phyloP scores from a whole-genome alignment of 2,329 filamentous ascomycete genomes.

The Eutypa lata region DNA sequence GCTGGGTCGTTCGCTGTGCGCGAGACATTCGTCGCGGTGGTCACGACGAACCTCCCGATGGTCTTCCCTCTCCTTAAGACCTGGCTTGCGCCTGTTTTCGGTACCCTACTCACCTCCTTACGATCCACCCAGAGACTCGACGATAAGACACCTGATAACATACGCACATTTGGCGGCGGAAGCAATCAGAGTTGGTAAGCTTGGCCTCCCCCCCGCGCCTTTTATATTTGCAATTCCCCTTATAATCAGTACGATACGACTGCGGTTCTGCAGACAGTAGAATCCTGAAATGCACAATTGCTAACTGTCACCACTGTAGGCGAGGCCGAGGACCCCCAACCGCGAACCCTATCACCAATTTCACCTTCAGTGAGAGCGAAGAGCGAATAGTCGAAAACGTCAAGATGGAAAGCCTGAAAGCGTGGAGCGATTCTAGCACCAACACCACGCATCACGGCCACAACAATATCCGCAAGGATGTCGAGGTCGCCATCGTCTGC shows the following conservation, averaged over 20 bases:
- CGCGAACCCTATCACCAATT: constrained; percentile 32
- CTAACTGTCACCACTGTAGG: neutral
- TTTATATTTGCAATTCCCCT: neutral
- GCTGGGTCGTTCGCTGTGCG: constrained; percentile 41
- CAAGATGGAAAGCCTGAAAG: constrained; percentile 35
- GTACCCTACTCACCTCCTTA: constrained; percentile 31
- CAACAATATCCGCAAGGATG: constrained; percentile 40
- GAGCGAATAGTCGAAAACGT: constrained; percentile 42
- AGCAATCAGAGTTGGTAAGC: constrained; percentile 24
- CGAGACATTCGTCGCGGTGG: constrained; percentile 41
- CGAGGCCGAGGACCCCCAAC: constrained; percentile 29
- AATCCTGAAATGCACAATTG: neutral
- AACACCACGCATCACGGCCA: constrained; percentile 16
- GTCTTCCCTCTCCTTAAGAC: constrained; percentile 43
- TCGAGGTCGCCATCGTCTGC: constrained; percentile 29
- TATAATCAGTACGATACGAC: neutral
- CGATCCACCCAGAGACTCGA: constrained; percentile 33
- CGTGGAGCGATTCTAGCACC: constrained; percentile 13
- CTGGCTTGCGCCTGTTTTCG: constrained; percentile 32
- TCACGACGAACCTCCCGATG: constrained; percentile 42
- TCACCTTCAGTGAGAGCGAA: constrained; percentile 40
- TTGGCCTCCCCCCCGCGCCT: neutral
- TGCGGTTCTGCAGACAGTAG: neutral
- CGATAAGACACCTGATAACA: constrained; percentile 34
- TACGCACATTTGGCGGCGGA: constrained; percentile 39